phyloP scores from a whole-genome alignment of 306 rosid genomes.

The Trifolium repens region DNA sequence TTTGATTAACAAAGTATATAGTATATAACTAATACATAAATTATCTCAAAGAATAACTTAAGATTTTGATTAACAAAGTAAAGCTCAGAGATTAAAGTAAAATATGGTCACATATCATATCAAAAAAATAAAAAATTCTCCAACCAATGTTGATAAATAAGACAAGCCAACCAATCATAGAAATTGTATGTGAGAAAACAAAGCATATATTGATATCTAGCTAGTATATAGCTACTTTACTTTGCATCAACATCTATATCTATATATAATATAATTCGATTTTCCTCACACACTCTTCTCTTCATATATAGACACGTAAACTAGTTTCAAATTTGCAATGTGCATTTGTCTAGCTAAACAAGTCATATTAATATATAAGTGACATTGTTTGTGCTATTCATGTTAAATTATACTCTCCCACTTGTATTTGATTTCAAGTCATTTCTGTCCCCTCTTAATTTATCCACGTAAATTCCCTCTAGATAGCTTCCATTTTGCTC shows the following conservation, averaged over 20 bases:
- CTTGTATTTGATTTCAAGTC: constrained; percentile 1
- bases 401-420: constrained; percentile 29
- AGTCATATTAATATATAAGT: constrained; percentile 13
- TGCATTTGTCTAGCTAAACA: constrained; percentile 42
- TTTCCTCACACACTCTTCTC: constrained; percentile 19
- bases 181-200: constrained; percentile 36
- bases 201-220: constrained; percentile 25
- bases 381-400: constrained; percentile 42
- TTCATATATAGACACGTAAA: constrained; percentile 39
- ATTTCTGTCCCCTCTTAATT: constrained; percentile 30
- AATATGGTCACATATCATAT: constrained; percentile 20
- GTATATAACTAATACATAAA: background rate
- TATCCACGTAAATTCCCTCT: constrained; percentile 43
- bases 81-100: constrained; percentile 19
- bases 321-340: constrained; percentile 21
- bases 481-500: constrained; percentile 45
- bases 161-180: constrained; percentile 40
- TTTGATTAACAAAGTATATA: constrained; percentile 27
- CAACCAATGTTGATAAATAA: constrained; percentile 41
- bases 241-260: constrained; percentile 44
- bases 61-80: constrained; percentile 28
- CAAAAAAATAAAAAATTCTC: background rate
- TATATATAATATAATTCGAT: constrained; percentile 18
- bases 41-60: constrained; percentile 30
- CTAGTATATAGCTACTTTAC: constrained; percentile 28